Conservation (phyloP, 306 rosid genomes). For the Prunus salicina region DNA sequence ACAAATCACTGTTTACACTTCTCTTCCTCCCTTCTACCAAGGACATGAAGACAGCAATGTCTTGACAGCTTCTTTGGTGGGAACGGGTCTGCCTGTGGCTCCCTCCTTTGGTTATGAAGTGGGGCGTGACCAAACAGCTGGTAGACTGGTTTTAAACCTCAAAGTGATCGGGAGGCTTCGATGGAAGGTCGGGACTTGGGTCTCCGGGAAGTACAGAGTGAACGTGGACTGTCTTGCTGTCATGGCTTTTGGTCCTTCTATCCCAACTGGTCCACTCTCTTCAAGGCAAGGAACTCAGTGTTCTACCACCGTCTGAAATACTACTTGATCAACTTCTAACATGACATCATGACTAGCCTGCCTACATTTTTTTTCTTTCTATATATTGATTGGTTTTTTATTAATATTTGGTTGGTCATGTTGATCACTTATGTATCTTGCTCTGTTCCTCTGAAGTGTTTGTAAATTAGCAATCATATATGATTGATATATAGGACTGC, state of each 20-base stretch:
- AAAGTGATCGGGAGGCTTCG: slow-evolving; percentile 67
- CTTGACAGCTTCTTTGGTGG: slow-evolving; percentile 62
- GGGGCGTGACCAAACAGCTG: slow-evolving; percentile 64
- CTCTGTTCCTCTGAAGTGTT: slow-evolving; percentile 19
- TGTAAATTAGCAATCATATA: slow-evolving; percentile 22
- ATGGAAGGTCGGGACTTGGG: slow-evolving; percentile 96
- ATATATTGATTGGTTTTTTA: slow-evolving; percentile 7
- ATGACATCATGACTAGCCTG: slow-evolving; percentile 1
- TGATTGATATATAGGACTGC: slow-evolving; percentile 18
- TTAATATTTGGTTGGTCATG: slow-evolving; percentile 32
- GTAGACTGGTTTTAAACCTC: slow-evolving; percentile 54
- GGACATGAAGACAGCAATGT: slow-evolving; percentile 56
- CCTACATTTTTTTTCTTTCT: background rate
- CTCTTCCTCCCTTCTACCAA: slow-evolving; percentile 84
- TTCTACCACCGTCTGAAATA: slow-evolving; percentile 57
- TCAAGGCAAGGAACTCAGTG: slow-evolving; percentile 61
- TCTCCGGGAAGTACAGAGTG: slow-evolving; percentile 74
- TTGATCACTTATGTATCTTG: slow-evolving; percentile 10
- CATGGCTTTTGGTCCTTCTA: slow-evolving; percentile 53
- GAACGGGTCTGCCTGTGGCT: slow-evolving; percentile 59
- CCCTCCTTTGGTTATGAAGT: slow-evolving; percentile 75
- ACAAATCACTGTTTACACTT: slow-evolving; percentile 57
- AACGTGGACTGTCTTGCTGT: slow-evolving; percentile 68
- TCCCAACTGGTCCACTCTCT: slow-evolving; percentile 47
- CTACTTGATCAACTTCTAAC: slow-evolving; percentile 4